Evolutionary conservation across 768 basidiomycete genomes (phyloP), one percentile per base, ranked within the genome.

Genomic region (Phallus indusiatus): DNA sequence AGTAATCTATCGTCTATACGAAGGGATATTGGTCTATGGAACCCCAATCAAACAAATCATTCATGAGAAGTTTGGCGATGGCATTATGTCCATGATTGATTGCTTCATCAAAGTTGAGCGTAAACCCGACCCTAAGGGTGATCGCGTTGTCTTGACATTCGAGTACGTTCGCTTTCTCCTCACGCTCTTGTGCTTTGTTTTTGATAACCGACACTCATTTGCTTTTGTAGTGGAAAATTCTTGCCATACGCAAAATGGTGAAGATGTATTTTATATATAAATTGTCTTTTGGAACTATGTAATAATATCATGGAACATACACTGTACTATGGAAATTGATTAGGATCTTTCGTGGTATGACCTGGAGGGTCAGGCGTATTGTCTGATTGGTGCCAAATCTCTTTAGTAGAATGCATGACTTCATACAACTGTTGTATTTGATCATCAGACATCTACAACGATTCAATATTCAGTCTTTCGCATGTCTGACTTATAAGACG

Each of bases 361-460:
- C 28, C 28, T 11, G 42, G 42, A 42, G 12, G 42, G 42, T 11
- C n/a, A 14, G 42, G 14, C 12, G 14, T 42, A 12, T 12, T 42
- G 42, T 42, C 69, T 20, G 84, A 28, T 28, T 28, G 78, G 67
- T 86, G 93, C 90, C 90, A 95, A 34, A 95, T 78, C 62, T 86
- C 86, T 67, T 89, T 91, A 0, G 92, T 85, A 1, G 86, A 89
- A 62, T 90, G 85, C 91, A 95, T 93, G 61, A 99, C 78, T 68
- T 97, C 94, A 68, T 96, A 92, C 47, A 99, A 72, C 70, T 98
- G 95, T 0, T 90, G 90, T 4, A 97, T 75, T 69, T 99, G 95
- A 68, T 95, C 92, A 34, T 76, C 71, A 18, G 92, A 94, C 84
- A 94, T 87, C 91, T 94, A 59, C 22, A 42, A 33, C 18, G 10